Evolutionary conservation across 2,329 filamentous ascomycete species (phyloP).

Genomic region (Cordyceps sp.): DNA sequence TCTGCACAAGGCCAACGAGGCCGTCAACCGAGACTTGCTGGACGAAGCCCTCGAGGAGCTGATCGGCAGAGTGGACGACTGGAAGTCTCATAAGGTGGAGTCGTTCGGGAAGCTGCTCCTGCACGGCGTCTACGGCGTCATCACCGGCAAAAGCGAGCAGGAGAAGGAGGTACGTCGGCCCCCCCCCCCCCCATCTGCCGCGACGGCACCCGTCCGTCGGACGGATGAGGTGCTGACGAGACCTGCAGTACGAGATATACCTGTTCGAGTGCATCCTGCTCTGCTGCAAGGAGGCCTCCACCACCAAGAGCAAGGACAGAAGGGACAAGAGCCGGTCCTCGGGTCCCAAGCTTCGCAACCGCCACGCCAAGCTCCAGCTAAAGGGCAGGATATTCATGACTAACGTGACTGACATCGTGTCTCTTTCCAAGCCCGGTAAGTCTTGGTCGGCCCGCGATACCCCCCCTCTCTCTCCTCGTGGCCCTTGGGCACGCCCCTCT

Average conservation of each 20-base stretch:
- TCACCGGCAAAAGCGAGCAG: constrained; percentile 77
- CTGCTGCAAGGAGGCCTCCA: constrained; percentile 88
- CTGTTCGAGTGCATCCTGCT: constrained; percentile 90
- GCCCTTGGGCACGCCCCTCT: no score
- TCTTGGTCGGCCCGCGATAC: constrained; percentile 2
- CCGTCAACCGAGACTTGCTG: constrained; percentile 75
- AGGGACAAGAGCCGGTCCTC: constrained; percentile 44
- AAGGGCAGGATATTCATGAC: constrained; percentile 99
- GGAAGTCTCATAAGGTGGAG: constrained; percentile 84
- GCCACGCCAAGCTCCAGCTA: constrained; percentile 72
- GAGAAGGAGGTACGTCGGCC: constrained; percentile 61
- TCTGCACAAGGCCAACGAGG: constrained; percentile 72
- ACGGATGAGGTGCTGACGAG: constrained; percentile 1
- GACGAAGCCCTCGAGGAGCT: constrained; percentile 74
- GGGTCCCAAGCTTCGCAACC: constrained; percentile 40
- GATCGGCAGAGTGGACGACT: constrained; percentile 74
- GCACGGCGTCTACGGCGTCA: constrained; percentile 79
- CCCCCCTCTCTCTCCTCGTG: no score
- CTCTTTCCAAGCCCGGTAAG: constrained; percentile 72
- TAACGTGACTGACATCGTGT: constrained; percentile 91
- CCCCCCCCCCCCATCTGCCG: constrained; percentile 4
- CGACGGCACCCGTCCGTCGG: background rate
- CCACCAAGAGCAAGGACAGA: constrained; percentile 70
- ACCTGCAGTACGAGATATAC: constrained; percentile 81
- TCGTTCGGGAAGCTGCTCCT: constrained; percentile 81